These are phyloP conservation scores for Mortierella alpina DNA, from an alignment of 192 early-diverging fungal species.

Conservation along the genomic window DNA sequence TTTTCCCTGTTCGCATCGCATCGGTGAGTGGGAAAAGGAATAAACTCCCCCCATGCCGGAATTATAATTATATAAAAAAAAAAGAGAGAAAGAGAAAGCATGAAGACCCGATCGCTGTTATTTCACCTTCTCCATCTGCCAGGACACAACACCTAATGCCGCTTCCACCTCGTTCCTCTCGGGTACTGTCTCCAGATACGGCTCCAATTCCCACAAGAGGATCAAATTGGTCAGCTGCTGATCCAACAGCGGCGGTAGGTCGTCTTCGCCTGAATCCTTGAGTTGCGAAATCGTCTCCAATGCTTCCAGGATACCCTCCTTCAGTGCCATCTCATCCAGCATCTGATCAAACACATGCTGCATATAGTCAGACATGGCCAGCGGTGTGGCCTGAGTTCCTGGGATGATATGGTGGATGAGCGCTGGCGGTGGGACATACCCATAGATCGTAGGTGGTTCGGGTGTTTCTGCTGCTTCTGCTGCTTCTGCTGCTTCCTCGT, in stretches of 20 bases:
- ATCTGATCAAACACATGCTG: slow-evolving; percentile 34
- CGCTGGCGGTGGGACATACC: slow-evolving; percentile 20
- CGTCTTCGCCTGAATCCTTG: slow-evolving; percentile 47
- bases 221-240: slow-evolving; percentile 43
- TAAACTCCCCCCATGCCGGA: background rate
- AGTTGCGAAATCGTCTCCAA: slow-evolving; percentile 23
- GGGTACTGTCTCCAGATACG: slow-evolving; percentile 36
- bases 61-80: background rate
- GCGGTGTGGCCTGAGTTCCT: slow-evolving; percentile 26
- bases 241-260: slow-evolving; percentile 33
- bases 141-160: slow-evolving; percentile 24
- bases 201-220: slow-evolving; percentile 49
- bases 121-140: slow-evolving; percentile 48
- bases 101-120: slow-evolving; percentile 1
- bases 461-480: background rate
- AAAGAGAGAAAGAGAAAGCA: background rate
- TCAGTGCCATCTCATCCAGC: slow-evolving; percentile 37
- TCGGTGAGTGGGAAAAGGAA: no score
- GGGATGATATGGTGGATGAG: slow-evolving; percentile 20
- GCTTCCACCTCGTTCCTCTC: slow-evolving; percentile 30
- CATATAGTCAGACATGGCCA: slow-evolving; percentile 21
- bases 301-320: slow-evolving; percentile 39
- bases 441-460: slow-evolving; percentile 1
- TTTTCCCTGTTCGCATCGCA: background rate
- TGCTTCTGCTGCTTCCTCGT: background rate